phyloP scores from a whole-genome alignment of 139 green algal species.

The Picochlorum sp. region DNA sequence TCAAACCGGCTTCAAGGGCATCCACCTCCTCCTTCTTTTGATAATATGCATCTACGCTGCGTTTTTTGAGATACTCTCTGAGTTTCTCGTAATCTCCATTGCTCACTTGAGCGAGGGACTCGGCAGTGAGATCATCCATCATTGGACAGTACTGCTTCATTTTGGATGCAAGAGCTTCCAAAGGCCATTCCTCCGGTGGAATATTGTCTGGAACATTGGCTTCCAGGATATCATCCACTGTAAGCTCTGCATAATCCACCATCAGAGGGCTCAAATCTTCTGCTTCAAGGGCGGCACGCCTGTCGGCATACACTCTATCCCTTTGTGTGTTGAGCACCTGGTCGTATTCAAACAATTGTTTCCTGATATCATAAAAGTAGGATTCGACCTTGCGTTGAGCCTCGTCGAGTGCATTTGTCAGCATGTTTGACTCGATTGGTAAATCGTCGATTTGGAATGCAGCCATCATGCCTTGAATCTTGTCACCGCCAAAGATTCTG shows the following conservation, averaged over 20 bases:
- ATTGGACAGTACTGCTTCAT: slow-evolving; percentile 92
- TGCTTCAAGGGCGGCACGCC: slow-evolving; percentile 66
- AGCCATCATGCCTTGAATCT: slow-evolving; percentile 90
- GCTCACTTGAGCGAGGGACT: slow-evolving; percentile 20
- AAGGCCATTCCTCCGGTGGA: slow-evolving; percentile 64
- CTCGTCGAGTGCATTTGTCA: slow-evolving; percentile 85
- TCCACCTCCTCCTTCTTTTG: slow-evolving; percentile 71
- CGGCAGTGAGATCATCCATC: slow-evolving; percentile 59
- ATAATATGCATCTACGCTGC: slow-evolving; percentile 61
- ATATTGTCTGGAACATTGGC: slow-evolving; percentile 73
- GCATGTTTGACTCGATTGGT: slow-evolving; percentile 95
- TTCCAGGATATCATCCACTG: slow-evolving; percentile 95
- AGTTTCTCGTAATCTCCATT: slow-evolving; percentile 62
- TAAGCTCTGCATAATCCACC: slow-evolving; percentile 89
- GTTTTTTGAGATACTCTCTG: slow-evolving; percentile 47
- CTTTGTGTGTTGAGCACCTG: slow-evolving; percentile 97
- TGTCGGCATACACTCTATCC: slow-evolving; percentile 86
- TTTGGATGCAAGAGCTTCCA: slow-evolving; percentile 80
- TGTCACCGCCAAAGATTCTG: slow-evolving; percentile 94
- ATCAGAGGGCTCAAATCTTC: slow-evolving; percentile 60
- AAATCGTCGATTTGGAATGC: slow-evolving; percentile 86
- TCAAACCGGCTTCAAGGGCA: slow-evolving; percentile 56
- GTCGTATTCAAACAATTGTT: slow-evolving; percentile 96
- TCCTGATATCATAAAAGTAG: slow-evolving; percentile 98
- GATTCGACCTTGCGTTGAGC: slow-evolving; percentile 93